These are phyloP conservation scores for Zychaea mexicana DNA, from an alignment of 371 early-diverging fungal genomes.

Conservation along the genomic window DNA sequence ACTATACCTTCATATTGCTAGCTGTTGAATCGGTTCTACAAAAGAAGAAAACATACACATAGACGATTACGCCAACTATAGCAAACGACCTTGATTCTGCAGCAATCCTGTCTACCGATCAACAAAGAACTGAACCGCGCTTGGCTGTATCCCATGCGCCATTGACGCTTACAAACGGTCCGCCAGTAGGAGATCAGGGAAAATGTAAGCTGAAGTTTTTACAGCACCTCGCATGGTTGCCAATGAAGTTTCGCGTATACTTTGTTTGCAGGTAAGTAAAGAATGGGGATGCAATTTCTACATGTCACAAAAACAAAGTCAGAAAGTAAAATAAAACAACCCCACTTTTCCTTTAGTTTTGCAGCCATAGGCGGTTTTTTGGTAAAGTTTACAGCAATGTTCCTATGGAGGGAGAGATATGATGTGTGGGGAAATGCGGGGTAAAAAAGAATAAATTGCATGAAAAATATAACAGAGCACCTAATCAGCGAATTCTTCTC, in stretches of 20 bases:
- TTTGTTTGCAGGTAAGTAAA: not conserved
- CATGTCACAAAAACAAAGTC: not conserved
- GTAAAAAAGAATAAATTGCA: not conserved
- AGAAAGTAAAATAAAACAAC: not conserved
- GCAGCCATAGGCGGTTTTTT: slow-evolving; percentile 22
- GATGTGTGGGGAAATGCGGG: not conserved
- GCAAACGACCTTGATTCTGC: no score
- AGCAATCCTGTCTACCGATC: slow-evolving; percentile 2
- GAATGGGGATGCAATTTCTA: not conserved
- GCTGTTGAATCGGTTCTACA: no score
- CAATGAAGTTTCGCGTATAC: not conserved
- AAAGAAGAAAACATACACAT: no score
- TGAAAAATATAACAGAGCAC: not conserved
- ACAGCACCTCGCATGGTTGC: not conserved
- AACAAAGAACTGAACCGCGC: not conserved
- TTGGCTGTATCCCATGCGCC: not conserved
- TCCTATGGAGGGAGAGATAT: no score
- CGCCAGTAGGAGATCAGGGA: not conserved
- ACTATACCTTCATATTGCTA: no score
- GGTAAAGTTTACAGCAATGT: no score
- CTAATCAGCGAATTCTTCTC: not conserved
- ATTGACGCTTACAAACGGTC: not conserved
- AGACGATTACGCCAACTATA: no score
- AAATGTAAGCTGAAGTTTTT: not conserved
- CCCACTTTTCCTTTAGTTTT: slow-evolving; percentile 11